Evolutionary conservation across 129 eudicot genomes (phyloP).

Genomic region (Escallonia herrerae): DNA sequence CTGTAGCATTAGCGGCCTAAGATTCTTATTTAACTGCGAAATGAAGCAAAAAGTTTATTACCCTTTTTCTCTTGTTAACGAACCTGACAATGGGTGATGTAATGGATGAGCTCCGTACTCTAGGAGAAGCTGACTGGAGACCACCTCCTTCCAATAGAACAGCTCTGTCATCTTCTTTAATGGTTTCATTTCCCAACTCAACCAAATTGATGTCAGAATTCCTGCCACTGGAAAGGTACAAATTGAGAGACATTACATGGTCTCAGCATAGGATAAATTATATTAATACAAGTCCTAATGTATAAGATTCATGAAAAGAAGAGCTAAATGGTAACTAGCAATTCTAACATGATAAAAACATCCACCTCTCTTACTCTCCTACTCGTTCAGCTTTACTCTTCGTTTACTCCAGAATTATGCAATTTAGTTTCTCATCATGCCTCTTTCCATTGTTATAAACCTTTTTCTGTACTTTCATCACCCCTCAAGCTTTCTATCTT

Average conservation of each 20-base stretch:
- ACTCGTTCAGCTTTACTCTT: not conserved
- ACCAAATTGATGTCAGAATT: constrained; percentile 62
- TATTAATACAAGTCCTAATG: not conserved
- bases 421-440: not conserved
- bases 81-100: constrained; percentile 57
- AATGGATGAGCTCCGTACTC: constrained; percentile 46
- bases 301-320: not conserved
- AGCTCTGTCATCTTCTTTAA: constrained; percentile 75
- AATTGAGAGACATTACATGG: constrained; percentile 1
- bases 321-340: not conserved
- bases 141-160: constrained; percentile 75
- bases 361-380: not conserved
- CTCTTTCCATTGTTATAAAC: too few relatives aligned
- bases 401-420: not conserved
- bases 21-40: not conserved
- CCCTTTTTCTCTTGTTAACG: not conserved
- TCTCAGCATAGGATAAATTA: not conserved
- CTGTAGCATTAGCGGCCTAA: not conserved
- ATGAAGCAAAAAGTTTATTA: not conserved
- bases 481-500: too few relatives aligned
- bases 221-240: constrained; percentile 36
- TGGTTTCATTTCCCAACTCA: constrained; percentile 43
- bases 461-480: too few relatives aligned
- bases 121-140: constrained; percentile 52
- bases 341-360: not conserved